A percentile compares a stretch with the other conserved stretches of the same genome.
Evolutionary conservation across 2,329 filamentous ascomycete genomes (phyloP).

Genomic region (Cladophialophora psammophila): DNA sequence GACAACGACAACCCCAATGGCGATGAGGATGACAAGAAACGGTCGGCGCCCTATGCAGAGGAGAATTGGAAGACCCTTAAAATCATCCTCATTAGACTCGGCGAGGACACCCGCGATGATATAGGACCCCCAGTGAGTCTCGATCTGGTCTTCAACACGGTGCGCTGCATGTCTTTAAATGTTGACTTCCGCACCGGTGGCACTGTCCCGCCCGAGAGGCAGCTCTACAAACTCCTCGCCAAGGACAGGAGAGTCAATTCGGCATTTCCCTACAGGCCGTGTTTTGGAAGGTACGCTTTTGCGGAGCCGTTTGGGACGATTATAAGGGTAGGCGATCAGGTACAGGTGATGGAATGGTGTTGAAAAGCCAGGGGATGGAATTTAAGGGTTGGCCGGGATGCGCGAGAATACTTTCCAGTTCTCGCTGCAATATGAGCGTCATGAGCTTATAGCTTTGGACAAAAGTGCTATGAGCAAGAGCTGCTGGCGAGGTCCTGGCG

Average conservation of each 20-base stretch:
- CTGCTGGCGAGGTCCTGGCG: too few species aligned
- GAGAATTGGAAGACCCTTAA: constrained; percentile 12
- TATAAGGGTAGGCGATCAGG: constrained; percentile 19
- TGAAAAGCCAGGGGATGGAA: constrained; percentile 1
- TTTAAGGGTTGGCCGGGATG: too few species aligned
- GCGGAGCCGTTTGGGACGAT: constrained; percentile 17
- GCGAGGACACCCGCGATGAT: background rate
- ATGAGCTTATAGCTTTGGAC: too few species aligned
- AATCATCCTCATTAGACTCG: background rate
- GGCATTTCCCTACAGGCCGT: constrained; percentile 22
- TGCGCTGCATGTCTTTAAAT: constrained; percentile 22
- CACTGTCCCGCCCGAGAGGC: constrained; percentile 13
- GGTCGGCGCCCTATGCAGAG: background rate
- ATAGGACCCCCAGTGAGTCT: constrained; percentile 5
- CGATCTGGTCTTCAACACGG: constrained; percentile 24
- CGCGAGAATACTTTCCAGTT: too few species aligned
- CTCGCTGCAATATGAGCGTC: too few species aligned
- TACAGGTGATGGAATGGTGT: constrained; percentile 8
- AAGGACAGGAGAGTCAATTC: constrained; percentile 25
- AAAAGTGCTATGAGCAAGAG: too few species aligned
- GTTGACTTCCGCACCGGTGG: constrained; percentile 25
- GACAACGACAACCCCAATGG: too few species aligned
- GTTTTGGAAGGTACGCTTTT: constrained; percentile 30
- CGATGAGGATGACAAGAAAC: background rate
- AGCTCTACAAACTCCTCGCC: constrained; percentile 21